phyloP scores from a whole-genome alignment of 2,329 filamentous ascomycete species.

The Colletotrichum sp. region DNA sequence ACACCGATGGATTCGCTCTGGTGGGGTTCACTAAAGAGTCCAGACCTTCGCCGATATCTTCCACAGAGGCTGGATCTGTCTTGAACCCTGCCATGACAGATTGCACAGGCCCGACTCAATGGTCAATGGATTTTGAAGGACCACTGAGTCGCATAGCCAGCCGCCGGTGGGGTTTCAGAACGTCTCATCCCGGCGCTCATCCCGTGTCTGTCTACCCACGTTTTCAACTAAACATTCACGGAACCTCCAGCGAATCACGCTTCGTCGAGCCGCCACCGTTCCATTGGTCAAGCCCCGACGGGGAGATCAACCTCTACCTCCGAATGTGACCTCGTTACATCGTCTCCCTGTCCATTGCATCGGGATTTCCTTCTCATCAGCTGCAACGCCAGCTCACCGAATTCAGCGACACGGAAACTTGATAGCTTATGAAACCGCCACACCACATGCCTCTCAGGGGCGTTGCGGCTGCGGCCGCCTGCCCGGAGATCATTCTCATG shows the following conservation, averaged over 20 bases:
- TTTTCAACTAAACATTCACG: neutral
- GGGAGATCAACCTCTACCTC: constrained; percentile 4
- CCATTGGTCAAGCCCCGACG: neutral
- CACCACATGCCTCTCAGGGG: neutral
- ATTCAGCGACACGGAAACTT: neutral
- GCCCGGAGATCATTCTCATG: neutral
- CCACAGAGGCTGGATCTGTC: neutral
- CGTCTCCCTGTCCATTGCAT: neutral
- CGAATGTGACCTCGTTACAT: neutral
- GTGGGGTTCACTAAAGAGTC: neutral
- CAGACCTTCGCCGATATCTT: neutral
- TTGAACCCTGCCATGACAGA: constrained; percentile 1
- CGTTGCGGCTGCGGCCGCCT: neutral
- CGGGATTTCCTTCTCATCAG: neutral
- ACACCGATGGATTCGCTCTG: neutral
- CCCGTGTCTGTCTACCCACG: constrained; percentile 1
- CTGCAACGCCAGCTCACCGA: neutral
- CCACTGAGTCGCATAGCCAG: neutral
- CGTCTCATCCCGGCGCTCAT: neutral
- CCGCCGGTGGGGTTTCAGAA: constrained; percentile 6
- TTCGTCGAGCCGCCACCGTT: neutral
- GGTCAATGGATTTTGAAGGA: neutral
- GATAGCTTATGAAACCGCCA: neutral
- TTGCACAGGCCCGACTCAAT: neutral
- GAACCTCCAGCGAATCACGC: constrained; percentile 2